These are phyloP conservation scores for Clarireedia monteithiana DNA, from an alignment of 2,329 filamentous ascomycete genomes.

Conservation along the genomic window DNA sequence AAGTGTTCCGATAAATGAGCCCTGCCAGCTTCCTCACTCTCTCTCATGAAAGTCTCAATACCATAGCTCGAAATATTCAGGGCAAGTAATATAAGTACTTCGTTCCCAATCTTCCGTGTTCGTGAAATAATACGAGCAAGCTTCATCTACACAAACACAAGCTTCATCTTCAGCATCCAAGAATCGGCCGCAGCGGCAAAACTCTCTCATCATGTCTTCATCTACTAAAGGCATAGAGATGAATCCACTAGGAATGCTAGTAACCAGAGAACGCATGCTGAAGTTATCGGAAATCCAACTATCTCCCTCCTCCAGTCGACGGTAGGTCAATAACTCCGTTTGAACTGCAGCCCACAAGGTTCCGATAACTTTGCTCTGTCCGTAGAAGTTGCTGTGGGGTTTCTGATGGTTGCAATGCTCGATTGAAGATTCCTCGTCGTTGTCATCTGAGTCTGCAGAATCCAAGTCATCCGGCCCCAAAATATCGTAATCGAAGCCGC, in stretches of 20 bases:
- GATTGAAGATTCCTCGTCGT: not conserved
- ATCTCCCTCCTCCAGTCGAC: constrained; percentile 25
- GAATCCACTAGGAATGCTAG: not conserved
- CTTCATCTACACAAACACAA: not conserved
- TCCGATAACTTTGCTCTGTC: not conserved
- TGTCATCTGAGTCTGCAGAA: not conserved
- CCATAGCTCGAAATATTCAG: no score
- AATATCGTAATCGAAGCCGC: not conserved
- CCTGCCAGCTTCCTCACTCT: no score
- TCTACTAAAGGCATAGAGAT: not conserved
- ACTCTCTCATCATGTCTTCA: not conserved
- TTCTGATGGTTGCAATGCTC: not conserved
- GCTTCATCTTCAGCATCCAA: not conserved
- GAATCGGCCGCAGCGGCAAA: not conserved
- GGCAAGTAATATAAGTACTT: not conserved
- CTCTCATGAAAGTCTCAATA: no score
- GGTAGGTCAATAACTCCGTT: constrained; percentile 32
- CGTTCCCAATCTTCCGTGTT: not conserved
- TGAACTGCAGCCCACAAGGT: constrained; percentile 32
- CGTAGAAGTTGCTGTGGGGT: constrained; percentile 1
- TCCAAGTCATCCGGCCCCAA: not conserved
- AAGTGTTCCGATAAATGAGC: no score
- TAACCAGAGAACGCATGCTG: constrained; percentile 9
- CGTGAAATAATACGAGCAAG: not conserved
- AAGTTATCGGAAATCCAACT: constrained; percentile 18